phyloP scores from a whole-genome alignment of 148 eudicot genomes.

The Vaccinium darrowii region DNA sequence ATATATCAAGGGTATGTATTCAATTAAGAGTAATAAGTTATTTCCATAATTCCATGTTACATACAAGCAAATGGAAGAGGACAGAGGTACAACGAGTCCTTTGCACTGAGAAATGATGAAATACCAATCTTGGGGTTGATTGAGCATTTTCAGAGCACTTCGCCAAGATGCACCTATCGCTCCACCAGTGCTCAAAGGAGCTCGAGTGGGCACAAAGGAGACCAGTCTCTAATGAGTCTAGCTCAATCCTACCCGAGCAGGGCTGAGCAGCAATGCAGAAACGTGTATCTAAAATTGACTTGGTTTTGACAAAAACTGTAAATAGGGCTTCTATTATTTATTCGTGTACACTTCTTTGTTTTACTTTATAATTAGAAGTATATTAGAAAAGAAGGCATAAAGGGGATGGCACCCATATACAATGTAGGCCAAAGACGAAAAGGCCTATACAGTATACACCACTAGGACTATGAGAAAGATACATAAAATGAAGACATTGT shows the following conservation, averaged over 20 bases:
- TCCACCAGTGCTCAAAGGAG: background rate
- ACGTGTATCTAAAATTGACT: background rate
- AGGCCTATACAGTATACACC: background rate
- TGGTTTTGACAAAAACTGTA: background rate
- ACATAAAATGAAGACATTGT: background rate
- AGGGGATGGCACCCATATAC: background rate
- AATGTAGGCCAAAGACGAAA: background rate
- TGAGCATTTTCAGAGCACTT: background rate
- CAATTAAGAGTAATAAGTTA: background rate
- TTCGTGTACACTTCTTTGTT: background rate
- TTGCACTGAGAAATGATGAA: background rate
- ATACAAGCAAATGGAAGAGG: background rate
- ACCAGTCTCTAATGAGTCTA: background rate
- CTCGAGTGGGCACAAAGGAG: background rate
- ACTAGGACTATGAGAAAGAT: background rate
- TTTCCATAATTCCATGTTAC: background rate
- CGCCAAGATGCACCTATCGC: background rate
- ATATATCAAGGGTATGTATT: background rate
- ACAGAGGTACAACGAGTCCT: background rate
- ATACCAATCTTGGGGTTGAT: background rate
- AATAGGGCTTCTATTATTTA: background rate
- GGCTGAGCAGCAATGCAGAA: background rate
- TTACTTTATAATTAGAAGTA: no score
- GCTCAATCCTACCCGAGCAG: background rate
- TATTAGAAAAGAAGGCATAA: background rate